phyloP scores from a whole-genome alignment of 2,329 filamentous ascomycete species.

The Phoma sp. region DNA sequence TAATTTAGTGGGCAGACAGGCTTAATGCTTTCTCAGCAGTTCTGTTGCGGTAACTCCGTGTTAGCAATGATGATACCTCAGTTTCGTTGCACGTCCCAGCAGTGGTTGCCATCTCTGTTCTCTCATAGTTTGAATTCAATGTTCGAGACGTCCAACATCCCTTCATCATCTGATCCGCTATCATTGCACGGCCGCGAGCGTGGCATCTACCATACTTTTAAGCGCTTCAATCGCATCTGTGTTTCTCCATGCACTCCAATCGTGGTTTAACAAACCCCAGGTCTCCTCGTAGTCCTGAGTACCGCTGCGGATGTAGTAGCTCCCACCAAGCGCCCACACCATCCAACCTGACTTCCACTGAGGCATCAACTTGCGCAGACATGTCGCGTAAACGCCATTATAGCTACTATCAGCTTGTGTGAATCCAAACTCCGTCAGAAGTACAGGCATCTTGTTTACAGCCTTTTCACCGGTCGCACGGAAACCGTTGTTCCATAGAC shows the following conservation, averaged over 20 bases:
- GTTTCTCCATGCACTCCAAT: constrained; percentile 54
- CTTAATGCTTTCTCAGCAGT: too few species aligned
- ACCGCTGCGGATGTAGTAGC: constrained; percentile 61
- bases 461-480: constrained; percentile 55
- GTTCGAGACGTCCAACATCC: neutral
- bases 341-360: constrained; percentile 66
- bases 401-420: constrained; percentile 54
- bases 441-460: constrained; percentile 59
- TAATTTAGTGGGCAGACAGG: too few species aligned
- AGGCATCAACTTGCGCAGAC: constrained; percentile 60
- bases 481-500: constrained; percentile 61
- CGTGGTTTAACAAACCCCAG: constrained; percentile 58
- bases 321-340: constrained; percentile 65
- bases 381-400: constrained; percentile 59
- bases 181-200: constrained; percentile 19
- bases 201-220: constrained; percentile 59
- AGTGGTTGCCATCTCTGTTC: too few species aligned
- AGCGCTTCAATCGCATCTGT: constrained; percentile 45
- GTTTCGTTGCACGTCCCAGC: too few species aligned
- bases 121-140: neutral
- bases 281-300: constrained; percentile 60
- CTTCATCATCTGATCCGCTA: neutral
- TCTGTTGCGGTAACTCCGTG: too few species aligned
- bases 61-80: too few species aligned
- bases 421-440: constrained; percentile 65